phyloP scores from a whole-genome alignment of 2,329 filamentous ascomycete species.

The Ophiostoma himal-ulmi region DNA sequence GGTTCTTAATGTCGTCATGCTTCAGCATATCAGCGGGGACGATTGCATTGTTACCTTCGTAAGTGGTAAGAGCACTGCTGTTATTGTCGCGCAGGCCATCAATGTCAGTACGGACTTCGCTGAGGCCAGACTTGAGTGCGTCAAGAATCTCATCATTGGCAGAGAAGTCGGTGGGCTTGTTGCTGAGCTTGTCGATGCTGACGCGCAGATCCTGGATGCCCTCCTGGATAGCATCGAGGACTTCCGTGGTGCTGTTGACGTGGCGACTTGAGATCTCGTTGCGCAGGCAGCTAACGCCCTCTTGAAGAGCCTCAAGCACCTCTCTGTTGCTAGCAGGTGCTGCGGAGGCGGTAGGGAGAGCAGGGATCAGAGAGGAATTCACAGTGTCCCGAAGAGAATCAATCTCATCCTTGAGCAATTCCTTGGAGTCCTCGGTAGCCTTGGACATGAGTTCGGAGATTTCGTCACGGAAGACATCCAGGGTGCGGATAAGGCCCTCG shows the following conservation, averaged over 20 bases:
- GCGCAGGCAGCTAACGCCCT: conserved; percentile 68
- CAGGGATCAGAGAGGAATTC: conserved; percentile 61
- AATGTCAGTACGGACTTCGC: conserved; percentile 69
- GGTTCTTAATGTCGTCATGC: conserved; percentile 72
- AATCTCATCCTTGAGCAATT: conserved; percentile 74
- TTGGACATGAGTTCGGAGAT: conserved; percentile 56
- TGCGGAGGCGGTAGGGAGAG: conserved; percentile 39
- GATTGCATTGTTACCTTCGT: conserved; percentile 46
- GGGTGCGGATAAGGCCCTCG: conserved; percentile 57
- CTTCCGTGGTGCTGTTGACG: conserved; percentile 70
- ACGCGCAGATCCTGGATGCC: conserved; percentile 70
- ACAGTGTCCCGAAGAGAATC: conserved; percentile 75
- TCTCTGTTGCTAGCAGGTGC: conserved; percentile 50
- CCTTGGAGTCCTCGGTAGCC: conserved; percentile 48
- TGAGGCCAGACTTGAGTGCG: conserved; percentile 75
- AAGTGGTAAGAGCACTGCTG: conserved; percentile 45
- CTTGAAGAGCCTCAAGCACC: conserved; percentile 63
- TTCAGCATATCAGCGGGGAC: conserved; percentile 50
- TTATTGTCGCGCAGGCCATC: conserved; percentile 61
- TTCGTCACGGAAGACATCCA: conserved; percentile 63
- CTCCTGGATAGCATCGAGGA: conserved; percentile 84
- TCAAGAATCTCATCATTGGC: conserved; percentile 87
- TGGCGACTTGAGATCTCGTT: conserved; percentile 64
- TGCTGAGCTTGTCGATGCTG: conserved; percentile 69
- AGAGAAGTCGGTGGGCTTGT: conserved; percentile 76